A percentile compares a stretch with the other conserved stretches of the same genome.
phyloP scores from a whole-genome alignment of 2,329 filamentous ascomycete genomes.

The Neocucurbitaria cava region DNA sequence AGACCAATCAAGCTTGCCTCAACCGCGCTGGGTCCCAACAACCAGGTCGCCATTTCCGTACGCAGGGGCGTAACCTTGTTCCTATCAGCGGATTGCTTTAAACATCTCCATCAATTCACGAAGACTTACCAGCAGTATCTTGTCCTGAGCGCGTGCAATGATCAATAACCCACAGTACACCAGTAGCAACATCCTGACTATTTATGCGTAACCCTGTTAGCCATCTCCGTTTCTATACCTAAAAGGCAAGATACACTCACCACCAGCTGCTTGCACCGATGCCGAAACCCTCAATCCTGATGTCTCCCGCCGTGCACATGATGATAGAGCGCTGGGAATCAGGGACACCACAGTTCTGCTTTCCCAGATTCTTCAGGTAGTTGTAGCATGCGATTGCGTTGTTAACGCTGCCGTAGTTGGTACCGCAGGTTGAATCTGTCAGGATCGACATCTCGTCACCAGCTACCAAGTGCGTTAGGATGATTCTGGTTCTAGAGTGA shows the following conservation, averaged over 20 bases:
- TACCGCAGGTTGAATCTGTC: neutral
- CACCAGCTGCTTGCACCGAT: conserved; percentile 8
- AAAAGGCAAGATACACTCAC: neutral
- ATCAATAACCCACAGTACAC: conserved; percentile 5
- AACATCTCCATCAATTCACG: neutral
- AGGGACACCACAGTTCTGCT: neutral
- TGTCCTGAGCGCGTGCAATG: conserved; percentile 5
- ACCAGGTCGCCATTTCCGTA: conserved; percentile 16
- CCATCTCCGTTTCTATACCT: neutral
- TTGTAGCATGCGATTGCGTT: conserved; percentile 10
- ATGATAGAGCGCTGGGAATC: neutral
- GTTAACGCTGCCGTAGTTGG: neutral
- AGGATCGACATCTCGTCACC: neutral
- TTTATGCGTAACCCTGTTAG: neutral
- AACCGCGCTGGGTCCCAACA: neutral
- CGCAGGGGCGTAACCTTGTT: neutral
- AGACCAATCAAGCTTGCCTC: too few species aligned
- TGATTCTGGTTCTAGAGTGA: too few species aligned
- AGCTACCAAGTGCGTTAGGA: neutral
- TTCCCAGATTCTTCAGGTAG: conserved; percentile 6
- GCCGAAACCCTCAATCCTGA: neutral
- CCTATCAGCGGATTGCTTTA: neutral
- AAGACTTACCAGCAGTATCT: conserved; percentile 10
- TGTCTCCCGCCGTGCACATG: neutral
- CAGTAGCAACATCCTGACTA: conserved; percentile 6